These are phyloP conservation scores for Debaryomycetaceae sp. DNA, from an alignment of 1,139 yeast species.

Conservation along the genomic window DNA sequence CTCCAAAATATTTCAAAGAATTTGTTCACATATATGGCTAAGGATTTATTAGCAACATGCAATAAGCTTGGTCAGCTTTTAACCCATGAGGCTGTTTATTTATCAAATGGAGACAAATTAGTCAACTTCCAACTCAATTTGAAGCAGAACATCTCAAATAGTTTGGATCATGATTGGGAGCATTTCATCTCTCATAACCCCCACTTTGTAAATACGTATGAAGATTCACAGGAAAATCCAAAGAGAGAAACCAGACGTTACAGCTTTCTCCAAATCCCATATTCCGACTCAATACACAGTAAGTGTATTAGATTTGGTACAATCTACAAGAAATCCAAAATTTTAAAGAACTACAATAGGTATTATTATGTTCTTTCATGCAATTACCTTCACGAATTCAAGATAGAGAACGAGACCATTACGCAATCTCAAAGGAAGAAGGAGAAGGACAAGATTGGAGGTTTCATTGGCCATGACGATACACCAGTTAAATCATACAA, in stretches of 20 bases:
- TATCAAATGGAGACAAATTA: constrained; percentile 7
- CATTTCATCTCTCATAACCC: constrained; percentile 34
- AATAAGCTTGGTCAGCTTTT: constrained; percentile 35
- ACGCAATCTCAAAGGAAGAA: constrained; percentile 10
- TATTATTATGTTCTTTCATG: constrained; percentile 42
- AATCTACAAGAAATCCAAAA: constrained; percentile 41
- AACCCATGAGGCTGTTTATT: constrained; percentile 18
- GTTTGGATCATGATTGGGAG: constrained; percentile 37
- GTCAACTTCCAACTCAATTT: constrained; percentile 11
- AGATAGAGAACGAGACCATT: constrained; percentile 25
- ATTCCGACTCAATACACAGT: constrained; percentile 37
- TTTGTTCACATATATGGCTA: constrained; percentile 35
- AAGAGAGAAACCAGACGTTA: constrained; percentile 32
- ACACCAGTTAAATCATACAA: constrained; percentile 42
- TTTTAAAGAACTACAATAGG: constrained; percentile 39
- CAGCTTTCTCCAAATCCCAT: constrained; percentile 31
- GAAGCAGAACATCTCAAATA: constrained; percentile 19
- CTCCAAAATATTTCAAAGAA: constrained; percentile 45
- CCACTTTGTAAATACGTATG: constrained; percentile 34
- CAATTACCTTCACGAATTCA: constrained; percentile 46
- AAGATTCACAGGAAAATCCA: constrained; percentile 21
- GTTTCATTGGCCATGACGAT: constrained; percentile 41
- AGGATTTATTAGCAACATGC: constrained; percentile 32
- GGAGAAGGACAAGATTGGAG: constrained; percentile 37
- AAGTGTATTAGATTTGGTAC: constrained; percentile 45